These are phyloP conservation scores for Neofusicoccum laricinum DNA, from an alignment of 2,329 filamentous ascomycete species.

Conservation along the genomic window DNA sequence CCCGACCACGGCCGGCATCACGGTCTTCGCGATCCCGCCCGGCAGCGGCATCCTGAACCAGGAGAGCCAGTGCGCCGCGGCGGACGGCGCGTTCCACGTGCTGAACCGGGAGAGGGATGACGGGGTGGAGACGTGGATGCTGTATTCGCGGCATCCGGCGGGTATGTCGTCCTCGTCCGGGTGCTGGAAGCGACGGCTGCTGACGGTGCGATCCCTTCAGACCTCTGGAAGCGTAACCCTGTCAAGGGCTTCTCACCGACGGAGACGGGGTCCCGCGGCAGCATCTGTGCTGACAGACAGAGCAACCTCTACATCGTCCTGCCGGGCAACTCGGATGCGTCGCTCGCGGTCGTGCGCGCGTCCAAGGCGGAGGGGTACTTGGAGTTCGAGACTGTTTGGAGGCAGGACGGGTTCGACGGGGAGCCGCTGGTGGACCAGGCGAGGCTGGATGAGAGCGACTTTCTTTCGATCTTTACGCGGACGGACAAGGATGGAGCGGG, in stretches of 20 bases:
- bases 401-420: background rate
- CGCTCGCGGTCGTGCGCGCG: background rate
- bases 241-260: background rate
- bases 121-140: background rate
- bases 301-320: background rate
- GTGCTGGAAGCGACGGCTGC: too few relatives aligned
- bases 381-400: constrained; percentile 2
- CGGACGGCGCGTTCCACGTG: constrained; percentile 47
- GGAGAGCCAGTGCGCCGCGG: constrained; percentile 49
- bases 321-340: background rate
- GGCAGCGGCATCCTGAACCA: constrained; percentile 50
- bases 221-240: background rate
- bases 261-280: background rate
- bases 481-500: background rate
- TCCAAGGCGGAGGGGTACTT: background rate
- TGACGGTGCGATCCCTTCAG: too few relatives aligned
- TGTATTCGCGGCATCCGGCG: background rate
- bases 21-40: constrained; percentile 46
- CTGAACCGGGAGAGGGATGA: constrained; percentile 44
- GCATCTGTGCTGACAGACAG: background rate
- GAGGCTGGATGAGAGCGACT: background rate
- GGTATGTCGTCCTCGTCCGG: too few relatives aligned
- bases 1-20: constrained; percentile 42
- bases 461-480: constrained; percentile 9
- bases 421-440: constrained; percentile 5